phyloP scores from a whole-genome alignment of 148 eudicot species.

The Bassia scoparia region DNA sequence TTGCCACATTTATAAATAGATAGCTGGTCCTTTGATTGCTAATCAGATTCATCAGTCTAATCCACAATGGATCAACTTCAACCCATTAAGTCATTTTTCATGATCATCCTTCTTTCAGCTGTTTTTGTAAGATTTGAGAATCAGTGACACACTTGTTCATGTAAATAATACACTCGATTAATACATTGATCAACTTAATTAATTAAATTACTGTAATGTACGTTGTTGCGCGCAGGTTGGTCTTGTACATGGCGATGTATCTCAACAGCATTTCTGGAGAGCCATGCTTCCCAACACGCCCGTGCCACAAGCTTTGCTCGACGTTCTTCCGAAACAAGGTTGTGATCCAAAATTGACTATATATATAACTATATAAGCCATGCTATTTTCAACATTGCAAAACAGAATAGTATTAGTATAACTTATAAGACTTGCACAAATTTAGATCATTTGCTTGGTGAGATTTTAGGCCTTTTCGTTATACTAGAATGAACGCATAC shows the following conservation, averaged over 20 bases:
- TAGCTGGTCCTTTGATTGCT: background rate
- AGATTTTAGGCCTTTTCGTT: too few relatives aligned
- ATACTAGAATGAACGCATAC: too few relatives aligned
- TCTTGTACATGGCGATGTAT: background rate
- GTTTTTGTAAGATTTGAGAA: background rate
- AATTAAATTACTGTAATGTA: background rate
- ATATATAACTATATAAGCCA: too few relatives aligned
- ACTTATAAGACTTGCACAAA: too few relatives aligned
- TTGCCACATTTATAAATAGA: background rate
- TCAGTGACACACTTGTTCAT: background rate
- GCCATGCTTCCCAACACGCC: background rate
- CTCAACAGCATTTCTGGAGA: background rate
- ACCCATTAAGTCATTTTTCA: background rate
- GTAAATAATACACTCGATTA: background rate
- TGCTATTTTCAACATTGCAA: too few relatives aligned
- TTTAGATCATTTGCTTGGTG: too few relatives aligned
- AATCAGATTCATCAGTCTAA: background rate
- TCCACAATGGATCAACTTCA: background rate
- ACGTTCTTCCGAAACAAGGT: background rate
- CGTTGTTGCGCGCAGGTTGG: background rate
- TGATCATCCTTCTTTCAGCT: background rate
- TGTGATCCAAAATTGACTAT: background rate
- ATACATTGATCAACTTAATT: background rate
- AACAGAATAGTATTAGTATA: too few relatives aligned
- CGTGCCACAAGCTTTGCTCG: background rate